Evolutionary conservation across 768 basidiomycete species (phyloP), one percentile per base, ranked within the genome.

Genomic region (Pholiota microspora): DNA sequence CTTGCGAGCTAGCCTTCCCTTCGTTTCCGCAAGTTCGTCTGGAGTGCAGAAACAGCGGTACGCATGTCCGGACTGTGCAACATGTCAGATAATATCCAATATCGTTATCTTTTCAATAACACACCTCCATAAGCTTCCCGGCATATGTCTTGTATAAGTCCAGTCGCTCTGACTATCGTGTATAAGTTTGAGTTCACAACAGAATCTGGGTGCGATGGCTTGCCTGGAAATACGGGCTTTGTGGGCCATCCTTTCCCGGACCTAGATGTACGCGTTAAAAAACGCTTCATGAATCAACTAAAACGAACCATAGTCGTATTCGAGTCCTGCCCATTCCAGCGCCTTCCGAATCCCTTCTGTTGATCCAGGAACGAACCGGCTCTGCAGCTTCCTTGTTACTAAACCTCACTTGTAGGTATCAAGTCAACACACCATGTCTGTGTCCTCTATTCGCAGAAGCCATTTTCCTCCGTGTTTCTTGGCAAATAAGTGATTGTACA

Each of bases 41-140:
- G 84, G 75, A 1, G 88, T 81, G 69, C 96, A 98, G 75, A 98
- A 98, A 69, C 97, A 98, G 16, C 92, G 86, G 67, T 99, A 99
- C 6, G 95, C 96, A 55, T 89, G 83, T 3, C 89, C 92, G 38
- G 82, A 80, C 94, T 98, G 58, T 42, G 54, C 16, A 34, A 27
- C 7, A 48, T 3, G 7, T 21, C 5, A 38, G 40, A 25, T 27
- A 21, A 36, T 49, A 27, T 36, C 45, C 23, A 28, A 45, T 32
- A 9, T 18, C 34, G 34, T 38, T 31, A 42, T 6, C 38, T 44
- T 24, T 38, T 29, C 45, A 31, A 45, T 16, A 16, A 70, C 73
- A 51, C 59, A 95, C 96, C 50, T 90, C 84, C 35, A 97, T 75
- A 2, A 99, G 81, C 57, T 81, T 85, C 31, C 79, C 74, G 0